Evolutionary conservation across 1,139 yeast species (phyloP).

Genomic region (Magnusiomyces suaveolens): DNA sequence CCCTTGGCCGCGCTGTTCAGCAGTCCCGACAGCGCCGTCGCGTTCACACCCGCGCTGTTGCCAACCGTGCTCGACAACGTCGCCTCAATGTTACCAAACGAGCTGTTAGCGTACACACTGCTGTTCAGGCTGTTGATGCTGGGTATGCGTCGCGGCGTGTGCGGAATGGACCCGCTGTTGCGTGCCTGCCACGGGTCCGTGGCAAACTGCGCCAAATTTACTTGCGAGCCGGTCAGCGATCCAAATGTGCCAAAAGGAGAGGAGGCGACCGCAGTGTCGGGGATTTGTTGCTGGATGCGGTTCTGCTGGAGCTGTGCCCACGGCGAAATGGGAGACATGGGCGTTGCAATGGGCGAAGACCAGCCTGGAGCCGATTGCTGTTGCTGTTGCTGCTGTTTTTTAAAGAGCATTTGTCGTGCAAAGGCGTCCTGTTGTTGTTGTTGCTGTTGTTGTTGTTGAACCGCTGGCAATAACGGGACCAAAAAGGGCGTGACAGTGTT

Average conservation of each 20-base stretch:
- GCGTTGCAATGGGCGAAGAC: conserved; percentile 16
- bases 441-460: conserved; percentile 9
- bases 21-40: neutral
- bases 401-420: conserved; percentile 15
- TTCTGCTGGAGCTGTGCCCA: conserved; percentile 15
- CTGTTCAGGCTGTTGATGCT: conserved; percentile 9
- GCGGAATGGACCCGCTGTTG: conserved; percentile 15
- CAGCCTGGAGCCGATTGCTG: conserved; percentile 9
- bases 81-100: neutral
- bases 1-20: conserved; percentile 1
- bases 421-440: conserved; percentile 17
- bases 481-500: conserved; percentile 53
- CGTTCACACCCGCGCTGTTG: neutral
- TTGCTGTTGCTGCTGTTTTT: conserved; percentile 12
- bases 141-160: conserved; percentile 14
- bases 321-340: conserved; percentile 19
- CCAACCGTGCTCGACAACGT: too few relatives aligned
- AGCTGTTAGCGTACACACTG: neutral
- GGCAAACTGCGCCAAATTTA: conserved; percentile 11
- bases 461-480: conserved; percentile 40
- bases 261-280: neutral
- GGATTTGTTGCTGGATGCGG: neutral
- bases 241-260: conserved; percentile 7
- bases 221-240: conserved; percentile 8
- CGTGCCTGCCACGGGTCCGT: conserved; percentile 14